Evolutionary conservation across 2,329 filamentous ascomycete genomes (phyloP), one percentile per base, ranked within the genome.

Genomic region (Paraconiothyrium brasiliense): DNA sequence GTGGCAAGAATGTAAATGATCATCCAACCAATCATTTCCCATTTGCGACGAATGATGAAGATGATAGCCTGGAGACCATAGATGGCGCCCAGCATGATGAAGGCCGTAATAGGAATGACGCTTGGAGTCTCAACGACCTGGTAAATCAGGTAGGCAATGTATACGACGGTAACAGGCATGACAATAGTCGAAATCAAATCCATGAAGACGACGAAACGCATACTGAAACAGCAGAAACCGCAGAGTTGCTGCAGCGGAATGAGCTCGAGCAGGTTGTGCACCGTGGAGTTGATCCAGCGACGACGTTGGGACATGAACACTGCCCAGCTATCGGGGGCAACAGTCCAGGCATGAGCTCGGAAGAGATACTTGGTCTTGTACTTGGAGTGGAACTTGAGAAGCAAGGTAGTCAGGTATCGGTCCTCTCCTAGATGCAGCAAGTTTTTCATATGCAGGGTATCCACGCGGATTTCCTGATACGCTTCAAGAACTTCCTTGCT

Each of bases 1-100:
- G 97, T 91, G 58, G 95, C 94, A 34, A 95, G 66, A 62, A 99
- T 87, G 80, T 99, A 99, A 65, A 99, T 89, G 69, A 99, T 85
- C 93, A 99, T 97, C 95, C 95, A 99, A 39, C 94, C 95, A 70
- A 99, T 91, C 94, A 98, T 98, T 79, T 99, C 94, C 95, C 95
- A 99, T 83, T 97, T 97, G 73, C 94, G 91, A 61, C 93, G 91
- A 59, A 97, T 76, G 72, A 98, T 97, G 84, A 99, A 99, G 78
- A 99, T 97, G 75, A 98, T 90, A 47, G 92, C 94, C 75, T 99
- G 95, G 14, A 99, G 83, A 88, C 95, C 95, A 78, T 98, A 99
- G 71, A 99, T 95, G n/a, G 92, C 94, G 72, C 88, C 95, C 10
- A 99, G 86, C 52, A 99, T 84, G 75, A 99, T 87, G 77, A 99